Percentiles rank a stretch among this genome's conserved stretches.
phyloP scores from a whole-genome alignment of 1,284 basidiomycete species.

The Austroboletus olivaceoglutinosus region DNA sequence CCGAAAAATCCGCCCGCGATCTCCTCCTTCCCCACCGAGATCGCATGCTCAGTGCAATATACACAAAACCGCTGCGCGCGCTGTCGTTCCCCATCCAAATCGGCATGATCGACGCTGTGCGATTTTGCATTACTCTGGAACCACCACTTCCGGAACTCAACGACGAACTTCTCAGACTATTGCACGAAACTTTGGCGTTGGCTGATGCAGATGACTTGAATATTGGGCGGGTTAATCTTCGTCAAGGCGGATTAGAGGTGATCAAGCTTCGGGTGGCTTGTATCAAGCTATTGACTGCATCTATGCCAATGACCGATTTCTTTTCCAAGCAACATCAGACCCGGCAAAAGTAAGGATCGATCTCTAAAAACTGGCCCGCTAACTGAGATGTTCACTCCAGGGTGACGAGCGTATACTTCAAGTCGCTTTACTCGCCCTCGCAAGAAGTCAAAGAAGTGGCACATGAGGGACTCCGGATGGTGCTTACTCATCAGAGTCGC shows the following conservation, averaged over 20 bases:
- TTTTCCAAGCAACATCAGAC: constrained; percentile 80
- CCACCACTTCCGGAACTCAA: constrained; percentile 88
- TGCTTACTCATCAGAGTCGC: constrained; percentile 86
- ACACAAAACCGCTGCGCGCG: constrained; percentile 95
- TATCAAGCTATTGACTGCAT: constrained; percentile 89
- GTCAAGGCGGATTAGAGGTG: constrained; percentile 83
- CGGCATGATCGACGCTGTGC: constrained; percentile 96
- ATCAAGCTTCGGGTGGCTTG: constrained; percentile 94
- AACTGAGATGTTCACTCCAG: constrained; percentile 39
- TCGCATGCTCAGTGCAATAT: constrained; percentile 87
- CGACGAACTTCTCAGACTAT: constrained; percentile 88
- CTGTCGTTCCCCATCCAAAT: constrained; percentile 96
- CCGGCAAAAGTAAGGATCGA: constrained; percentile 68
- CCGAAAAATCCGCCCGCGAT: constrained; percentile 71
- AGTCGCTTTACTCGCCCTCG: constrained; percentile 94
- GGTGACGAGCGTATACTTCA: constrained; percentile 97
- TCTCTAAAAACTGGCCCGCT: constrained; percentile 4
- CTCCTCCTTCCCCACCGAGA: constrained; percentile 85
- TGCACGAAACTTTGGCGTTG: constrained; percentile 93
- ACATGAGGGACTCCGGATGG: constrained; percentile 89
- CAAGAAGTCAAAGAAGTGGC: constrained; percentile 95
- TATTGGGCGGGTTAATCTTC: constrained; percentile 70
- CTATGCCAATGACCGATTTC: constrained; percentile 94
- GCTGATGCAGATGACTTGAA: constrained; percentile 94
- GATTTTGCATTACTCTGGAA: constrained; percentile 83